phyloP scores from a whole-genome alignment of 805 yeast species.

The Saccharomycopsis lassenensis region DNA sequence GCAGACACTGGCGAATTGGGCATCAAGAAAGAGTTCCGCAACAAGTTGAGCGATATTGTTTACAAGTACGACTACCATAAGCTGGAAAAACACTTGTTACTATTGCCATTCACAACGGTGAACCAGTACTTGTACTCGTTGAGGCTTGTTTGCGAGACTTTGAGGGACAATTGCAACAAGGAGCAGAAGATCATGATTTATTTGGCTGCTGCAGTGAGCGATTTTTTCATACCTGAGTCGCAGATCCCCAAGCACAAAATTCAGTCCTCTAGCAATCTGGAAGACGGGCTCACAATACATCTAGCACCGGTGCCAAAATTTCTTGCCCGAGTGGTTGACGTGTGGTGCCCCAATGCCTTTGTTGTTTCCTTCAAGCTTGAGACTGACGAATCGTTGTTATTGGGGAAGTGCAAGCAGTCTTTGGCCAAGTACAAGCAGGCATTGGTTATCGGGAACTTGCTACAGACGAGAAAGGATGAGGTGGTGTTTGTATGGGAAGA shows the following conservation, averaged over 20 bases:
- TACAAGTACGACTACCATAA: constrained; percentile 7
- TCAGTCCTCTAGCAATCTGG: constrained; percentile 31
- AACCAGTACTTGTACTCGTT: constrained; percentile 87
- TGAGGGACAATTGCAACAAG: constrained; percentile 29
- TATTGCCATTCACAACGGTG: constrained; percentile 88
- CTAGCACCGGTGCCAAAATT: constrained; percentile 96
- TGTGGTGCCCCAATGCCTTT: constrained; percentile 95
- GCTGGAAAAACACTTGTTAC: constrained; percentile 29
- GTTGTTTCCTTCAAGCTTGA: constrained; percentile 90
- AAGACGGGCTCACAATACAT: constrained; percentile 73
- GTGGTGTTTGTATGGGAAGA: constrained; percentile 70
- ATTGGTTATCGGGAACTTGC: constrained; percentile 84
- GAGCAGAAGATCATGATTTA: constrained; percentile 55
- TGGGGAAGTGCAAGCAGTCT: constrained; percentile 69
- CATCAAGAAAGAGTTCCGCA: constrained; percentile 49
- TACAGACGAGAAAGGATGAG: constrained; percentile 80
- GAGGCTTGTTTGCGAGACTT: constrained; percentile 47
- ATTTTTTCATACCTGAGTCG: constrained; percentile 82
- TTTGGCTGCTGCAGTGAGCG: constrained; percentile 96
- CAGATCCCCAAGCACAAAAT: constrained; percentile 89
- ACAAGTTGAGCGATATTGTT: constrained; percentile 48
- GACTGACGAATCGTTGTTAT: constrained; percentile 63
- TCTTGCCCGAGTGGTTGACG: constrained; percentile 72
- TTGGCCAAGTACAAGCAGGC: constrained; percentile 81
- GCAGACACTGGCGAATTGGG: constrained; percentile 25